A percentile compares a stretch with the other conserved stretches of the same genome.
phyloP scores from a whole-genome alignment of 768 basidiomycete species.

The Tremella yokohamensis region DNA sequence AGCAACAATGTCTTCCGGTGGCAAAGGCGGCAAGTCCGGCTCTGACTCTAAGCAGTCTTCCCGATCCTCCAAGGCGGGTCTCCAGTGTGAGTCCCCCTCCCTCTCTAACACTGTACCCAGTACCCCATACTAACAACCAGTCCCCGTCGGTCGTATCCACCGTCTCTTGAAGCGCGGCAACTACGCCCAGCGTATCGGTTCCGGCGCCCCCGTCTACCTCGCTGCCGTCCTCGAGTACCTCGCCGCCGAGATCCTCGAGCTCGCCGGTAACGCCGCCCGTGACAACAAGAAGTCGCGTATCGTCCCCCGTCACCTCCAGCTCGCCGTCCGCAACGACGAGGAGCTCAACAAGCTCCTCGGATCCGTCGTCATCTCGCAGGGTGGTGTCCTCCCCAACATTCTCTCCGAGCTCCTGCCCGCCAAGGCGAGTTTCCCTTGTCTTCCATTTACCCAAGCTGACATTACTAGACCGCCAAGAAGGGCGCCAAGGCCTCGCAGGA shows the following conservation, averaged over 20 bases:
- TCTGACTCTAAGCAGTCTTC: constrained; percentile 60
- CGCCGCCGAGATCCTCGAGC: constrained; percentile 86
- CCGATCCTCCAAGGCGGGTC: constrained; percentile 60
- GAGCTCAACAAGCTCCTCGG: constrained; percentile 78
- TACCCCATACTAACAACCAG: constrained; percentile 57
- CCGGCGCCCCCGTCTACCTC: constrained; percentile 86
- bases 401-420: constrained; percentile 61
- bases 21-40: constrained; percentile 55
- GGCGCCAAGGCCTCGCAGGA: constrained; percentile 48
- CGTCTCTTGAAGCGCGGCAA: constrained; percentile 83
- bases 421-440: constrained; percentile 54
- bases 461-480: constrained; percentile 35
- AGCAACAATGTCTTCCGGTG: constrained; percentile 49
- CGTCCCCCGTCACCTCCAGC: constrained; percentile 84
- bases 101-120: constrained; percentile 52
- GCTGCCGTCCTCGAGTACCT: constrained; percentile 89
- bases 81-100: constrained; percentile 52
- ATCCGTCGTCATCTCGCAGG: constrained; percentile 82
- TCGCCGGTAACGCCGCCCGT: constrained; percentile 73
- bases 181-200: constrained; percentile 77
- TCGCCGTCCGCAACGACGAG: constrained; percentile 88
- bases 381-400: constrained; percentile 75
- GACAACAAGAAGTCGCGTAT: constrained; percentile 91
- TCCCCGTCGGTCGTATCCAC: constrained; percentile 90
- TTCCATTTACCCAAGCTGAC: constrained; percentile 12